Evolutionary conservation across 148 eudicot species (phyloP), one percentile per base, ranked within the genome.

Genomic region (Polygonum maritimum): DNA sequence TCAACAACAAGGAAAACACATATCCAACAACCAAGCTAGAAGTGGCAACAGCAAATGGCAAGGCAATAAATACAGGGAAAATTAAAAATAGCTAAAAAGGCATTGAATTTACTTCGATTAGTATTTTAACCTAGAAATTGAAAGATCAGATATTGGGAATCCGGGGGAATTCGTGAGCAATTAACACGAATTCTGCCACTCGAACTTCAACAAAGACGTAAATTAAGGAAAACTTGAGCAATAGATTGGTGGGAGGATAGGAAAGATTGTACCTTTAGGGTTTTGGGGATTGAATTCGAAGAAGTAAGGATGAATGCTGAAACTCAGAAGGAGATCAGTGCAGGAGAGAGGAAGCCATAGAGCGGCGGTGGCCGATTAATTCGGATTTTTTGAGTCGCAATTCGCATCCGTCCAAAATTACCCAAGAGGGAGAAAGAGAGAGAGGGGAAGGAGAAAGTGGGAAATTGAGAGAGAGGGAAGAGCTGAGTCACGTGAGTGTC

Each of bases 321-420:
- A 67, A 67, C 38, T 67, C 1, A 5, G 7, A 36, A 5, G 71
- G 71, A 19, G 45, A 67, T 67, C 71, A 67, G 71, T 67, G 41
- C 44, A 67, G 19, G 35, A 15, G 44, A 65, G 71, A n/a, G 21
- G 41, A 62, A 62, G 71, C 15, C 71, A 45, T 67, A 67, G 71
- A 36, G 75, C 52, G 58, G 52, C 57, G 75, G 75, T 47, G 75
- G 57, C 9, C 48, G 55, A 73, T 44, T 73, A 12, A 7, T 19
- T 73, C 15, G 22, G 75, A 73, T 73, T 73, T 73, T 47, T 73
- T 48, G 75, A 47, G 52, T 73, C 54, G 52, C 75, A 21, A 54
- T 62, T 44, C 54, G 39, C 38, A 14, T 47, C 52, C 40, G 39
- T 73, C 75, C 58, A 73, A 73, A 73, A 39, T 8, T 38, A 3